Evolutionary conservation across 345 rosid species (phyloP), one percentile per base, ranked within the genome.

Genomic region (Eucalyptus guilfoylei): DNA sequence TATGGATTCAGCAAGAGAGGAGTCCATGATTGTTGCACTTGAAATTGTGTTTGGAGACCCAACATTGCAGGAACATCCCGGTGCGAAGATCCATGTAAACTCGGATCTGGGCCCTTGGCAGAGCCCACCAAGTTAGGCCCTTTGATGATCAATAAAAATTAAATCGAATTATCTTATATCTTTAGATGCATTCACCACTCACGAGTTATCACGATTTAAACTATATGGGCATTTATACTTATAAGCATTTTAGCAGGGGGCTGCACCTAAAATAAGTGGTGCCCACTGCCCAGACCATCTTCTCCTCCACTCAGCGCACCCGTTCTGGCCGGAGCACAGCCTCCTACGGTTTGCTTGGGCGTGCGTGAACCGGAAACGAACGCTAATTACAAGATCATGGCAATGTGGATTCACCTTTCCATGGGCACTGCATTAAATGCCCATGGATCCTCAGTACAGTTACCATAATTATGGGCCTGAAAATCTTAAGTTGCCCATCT

Each of bases 181-280:
- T 17, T 16, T 67, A 69, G 0, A 9, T 69, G 23, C 4, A 32
- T 67, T 17, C 23, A 32, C 11, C 6, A 16, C 12, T 69, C 42
- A 69, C 24, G 2, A 8, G 24, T 15, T n/a, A 0, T 32, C 5
- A 15, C 17, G 4, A 9, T 4, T 28, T 30, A 30, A 62, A 62
- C 0, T 62, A 12, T 62, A 62, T 62, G 4, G 0, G 0, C 69
- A 0, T 62, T 5, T 30, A 62, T 30, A 62, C 34, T 28, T 62
- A 30, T 12, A 30, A 62, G 8, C 15, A 10, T 10, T 58, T 24
- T 26, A 4, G 14, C n/a, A 0, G 1, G 64, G 30, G 3, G 4
- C 9, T 64, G 2, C 37, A 8, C 76, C 21, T 14, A 64, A 64
- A 17, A n/a, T 64, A 14, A 64, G 37, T n/a, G 5, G 76, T n/a